phyloP scores from a whole-genome alignment of 345 rosid genomes.

The Brassica napus region DNA sequence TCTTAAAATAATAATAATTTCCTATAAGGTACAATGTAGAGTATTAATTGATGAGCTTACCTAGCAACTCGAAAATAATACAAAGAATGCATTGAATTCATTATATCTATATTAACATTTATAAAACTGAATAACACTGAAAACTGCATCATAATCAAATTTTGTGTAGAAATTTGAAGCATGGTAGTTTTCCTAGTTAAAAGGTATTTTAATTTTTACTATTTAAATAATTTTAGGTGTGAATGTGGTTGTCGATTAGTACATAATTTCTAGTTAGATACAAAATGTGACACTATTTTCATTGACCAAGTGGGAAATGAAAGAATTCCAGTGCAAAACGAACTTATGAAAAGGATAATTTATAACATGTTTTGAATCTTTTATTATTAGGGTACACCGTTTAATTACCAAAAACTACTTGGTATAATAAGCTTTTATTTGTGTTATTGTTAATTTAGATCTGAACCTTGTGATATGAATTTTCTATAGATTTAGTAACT shows the following conservation, averaged over 20 bases:
- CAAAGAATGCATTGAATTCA: neutral
- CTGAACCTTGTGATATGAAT: neutral
- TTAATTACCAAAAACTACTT: neutral
- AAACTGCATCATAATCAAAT: neutral
- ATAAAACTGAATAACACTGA: neutral
- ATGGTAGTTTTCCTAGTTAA: neutral
- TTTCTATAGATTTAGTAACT: neutral
- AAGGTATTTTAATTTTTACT: neutral
- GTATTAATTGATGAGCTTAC: conserved; percentile 8
- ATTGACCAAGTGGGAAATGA: neutral
- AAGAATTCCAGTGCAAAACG: neutral
- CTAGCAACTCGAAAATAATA: conserved; percentile 8
- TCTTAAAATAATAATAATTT: neutral
- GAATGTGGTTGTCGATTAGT: neutral
- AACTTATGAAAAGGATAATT: neutral
- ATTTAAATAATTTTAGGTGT: neutral
- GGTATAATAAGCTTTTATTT: neutral
- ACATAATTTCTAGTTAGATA: neutral
- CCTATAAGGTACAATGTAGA: neutral
- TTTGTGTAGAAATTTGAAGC: neutral
- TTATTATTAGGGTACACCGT: neutral
- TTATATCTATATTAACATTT: neutral
- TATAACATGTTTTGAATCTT: neutral
- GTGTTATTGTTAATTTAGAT: neutral
- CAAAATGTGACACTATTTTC: neutral